A percentile compares a stretch with the other conserved stretches of the same genome.
Evolutionary conservation across 2,329 filamentous ascomycete species (phyloP).

Genomic region (Aspergillus sp.): DNA sequence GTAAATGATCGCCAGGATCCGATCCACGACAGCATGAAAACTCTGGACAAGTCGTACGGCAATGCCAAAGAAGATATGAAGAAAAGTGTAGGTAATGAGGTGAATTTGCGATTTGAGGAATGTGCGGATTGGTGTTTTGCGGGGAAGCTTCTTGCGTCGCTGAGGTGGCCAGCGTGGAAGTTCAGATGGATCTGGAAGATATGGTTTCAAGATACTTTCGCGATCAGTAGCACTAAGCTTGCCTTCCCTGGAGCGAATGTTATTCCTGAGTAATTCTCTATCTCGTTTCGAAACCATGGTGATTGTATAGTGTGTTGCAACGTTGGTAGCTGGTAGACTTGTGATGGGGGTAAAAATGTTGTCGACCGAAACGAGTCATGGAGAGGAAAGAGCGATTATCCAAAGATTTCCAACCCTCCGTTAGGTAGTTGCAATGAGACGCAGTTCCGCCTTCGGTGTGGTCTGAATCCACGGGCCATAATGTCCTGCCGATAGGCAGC

Average conservation of each 20-base stretch:
- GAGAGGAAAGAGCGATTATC: not conserved
- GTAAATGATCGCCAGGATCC: conserved; percentile 77
- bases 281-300: conserved; percentile 36
- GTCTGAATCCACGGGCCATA: not conserved
- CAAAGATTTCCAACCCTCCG: not conserved
- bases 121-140: conserved; percentile 43
- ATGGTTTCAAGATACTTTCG: conserved; percentile 52
- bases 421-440: not conserved
- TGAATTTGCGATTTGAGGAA: conserved; percentile 47
- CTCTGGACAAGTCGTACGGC: conserved; percentile 80
- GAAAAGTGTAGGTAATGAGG: conserved; percentile 45
- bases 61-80: conserved; percentile 79
- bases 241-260: conserved; percentile 40
- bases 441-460: not conserved
- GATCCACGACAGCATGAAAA: conserved; percentile 75
- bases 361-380: too few relatives aligned
- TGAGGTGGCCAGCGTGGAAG: conserved; percentile 24
- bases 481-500: not conserved
- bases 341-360: not conserved
- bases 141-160: conserved; percentile 26
- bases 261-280: conserved; percentile 37
- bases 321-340: not conserved
- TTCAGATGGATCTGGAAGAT: conserved; percentile 50
- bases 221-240: conserved; percentile 49
- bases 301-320: not conserved